These are phyloP conservation scores for Vaucheria bursata DNA, from an alignment of 352 stramenopile genomes.

Conservation along the genomic window DNA sequence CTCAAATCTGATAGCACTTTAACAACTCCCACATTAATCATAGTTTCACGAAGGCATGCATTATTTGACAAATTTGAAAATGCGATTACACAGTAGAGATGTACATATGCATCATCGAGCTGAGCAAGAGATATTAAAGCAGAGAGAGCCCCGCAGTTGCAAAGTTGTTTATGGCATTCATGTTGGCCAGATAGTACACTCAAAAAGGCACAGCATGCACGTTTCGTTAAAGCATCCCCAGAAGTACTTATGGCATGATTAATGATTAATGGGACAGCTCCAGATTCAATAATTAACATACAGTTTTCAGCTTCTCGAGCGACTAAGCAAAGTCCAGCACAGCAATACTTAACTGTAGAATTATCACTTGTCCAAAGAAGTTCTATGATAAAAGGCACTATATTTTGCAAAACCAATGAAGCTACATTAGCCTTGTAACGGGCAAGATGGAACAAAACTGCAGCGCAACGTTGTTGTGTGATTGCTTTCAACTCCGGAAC, in stretches of 20 bases:
- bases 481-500: too few relatives aligned
- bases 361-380: slow-evolving; percentile 50
- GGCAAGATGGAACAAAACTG: slow-evolving; percentile 53
- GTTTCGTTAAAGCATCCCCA: slow-evolving; percentile 48
- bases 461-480: slow-evolving; percentile 50
- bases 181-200: slow-evolving; percentile 38
- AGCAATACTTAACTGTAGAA: slow-evolving; percentile 52
- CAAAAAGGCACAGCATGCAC: slow-evolving; percentile 52
- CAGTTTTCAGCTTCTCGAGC: slow-evolving; percentile 48
- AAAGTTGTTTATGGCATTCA: slow-evolving; percentile 43
- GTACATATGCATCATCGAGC: slow-evolving; percentile 49
- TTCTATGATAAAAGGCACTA: slow-evolving; percentile 53
- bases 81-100: slow-evolving; percentile 50
- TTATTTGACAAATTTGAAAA: slow-evolving; percentile 54
- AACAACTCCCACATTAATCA: slow-evolving; percentile 49
- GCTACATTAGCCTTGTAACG: slow-evolving; percentile 46
- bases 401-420: slow-evolving; percentile 51
- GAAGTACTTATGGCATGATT: slow-evolving; percentile 32
- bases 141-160: slow-evolving; percentile 43
- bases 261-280: slow-evolving; percentile 51
- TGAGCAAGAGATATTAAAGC: slow-evolving; percentile 49
- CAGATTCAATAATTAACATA: slow-evolving; percentile 51
- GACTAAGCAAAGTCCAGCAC: slow-evolving; percentile 51
- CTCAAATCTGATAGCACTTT: slow-evolving; percentile 49
- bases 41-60: slow-evolving; percentile 46